Evolutionary conservation across 2,329 filamentous ascomycete species (phyloP).

Genomic region (Sphaerulina musiva): DNA sequence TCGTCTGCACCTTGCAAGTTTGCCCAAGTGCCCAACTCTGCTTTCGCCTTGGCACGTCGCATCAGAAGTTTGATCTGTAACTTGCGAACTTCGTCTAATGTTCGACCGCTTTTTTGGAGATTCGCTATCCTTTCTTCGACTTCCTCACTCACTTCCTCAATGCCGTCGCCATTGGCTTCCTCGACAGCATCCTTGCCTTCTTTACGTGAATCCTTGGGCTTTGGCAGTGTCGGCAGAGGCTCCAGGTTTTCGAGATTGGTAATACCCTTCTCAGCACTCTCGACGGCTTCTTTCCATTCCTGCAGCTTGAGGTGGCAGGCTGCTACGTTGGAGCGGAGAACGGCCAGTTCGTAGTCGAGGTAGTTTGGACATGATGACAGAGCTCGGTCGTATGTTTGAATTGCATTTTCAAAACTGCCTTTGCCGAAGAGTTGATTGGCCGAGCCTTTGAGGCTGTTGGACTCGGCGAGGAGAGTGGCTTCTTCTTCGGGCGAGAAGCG

Average conservation of each 20-base stretch:
- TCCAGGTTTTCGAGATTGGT: conserved; percentile 63
- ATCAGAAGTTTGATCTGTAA: conserved; percentile 79
- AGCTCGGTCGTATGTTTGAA: conserved; percentile 76
- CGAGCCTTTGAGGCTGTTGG: conserved; percentile 63
- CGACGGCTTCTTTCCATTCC: conserved; percentile 78
- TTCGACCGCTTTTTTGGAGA: conserved; percentile 39
- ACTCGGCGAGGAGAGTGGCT: conserved; percentile 59
- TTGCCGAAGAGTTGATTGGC: conserved; percentile 76
- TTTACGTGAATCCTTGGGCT: conserved; percentile 21
- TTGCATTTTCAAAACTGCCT: conserved; percentile 66
- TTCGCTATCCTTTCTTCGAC: conserved; percentile 39
- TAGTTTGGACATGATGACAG: conserved; percentile 73
- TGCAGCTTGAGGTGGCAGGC: conserved; percentile 80
- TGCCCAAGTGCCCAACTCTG: conserved; percentile 69
- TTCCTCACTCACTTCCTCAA: conserved; percentile 48
- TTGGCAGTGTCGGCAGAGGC: conserved; percentile 34
- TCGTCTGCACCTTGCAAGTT: conserved; percentile 69
- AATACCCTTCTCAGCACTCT: conserved; percentile 64
- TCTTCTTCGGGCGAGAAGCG: conserved; percentile 42
- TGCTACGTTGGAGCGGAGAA: conserved; percentile 80
- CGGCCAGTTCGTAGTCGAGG: conserved; percentile 79
- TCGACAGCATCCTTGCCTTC: conserved; percentile 23
- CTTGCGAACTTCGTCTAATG: conserved; percentile 59
- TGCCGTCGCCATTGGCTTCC: conserved; percentile 33
- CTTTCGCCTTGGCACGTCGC: conserved; percentile 66